Evolutionary conservation across 805 yeast species (phyloP).

Genomic region (Kodamaea leandrae): DNA sequence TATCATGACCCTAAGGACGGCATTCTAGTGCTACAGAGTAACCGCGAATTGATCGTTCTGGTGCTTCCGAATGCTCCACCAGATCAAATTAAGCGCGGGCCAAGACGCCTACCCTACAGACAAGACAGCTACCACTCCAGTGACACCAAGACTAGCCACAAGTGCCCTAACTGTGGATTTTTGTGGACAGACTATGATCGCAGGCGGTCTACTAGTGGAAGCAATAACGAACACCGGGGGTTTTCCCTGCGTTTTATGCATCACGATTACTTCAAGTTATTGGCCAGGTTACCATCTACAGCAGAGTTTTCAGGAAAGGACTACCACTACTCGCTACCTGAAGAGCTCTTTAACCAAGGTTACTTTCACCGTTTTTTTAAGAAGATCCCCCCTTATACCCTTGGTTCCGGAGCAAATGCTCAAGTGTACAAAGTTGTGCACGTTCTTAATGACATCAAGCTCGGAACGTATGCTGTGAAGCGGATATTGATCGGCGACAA

Average conservation of each 20-base stretch:
- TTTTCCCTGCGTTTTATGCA: constrained; percentile 27
- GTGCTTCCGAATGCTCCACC: constrained; percentile 15
- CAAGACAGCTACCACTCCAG: background rate
- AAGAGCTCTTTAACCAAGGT: constrained; percentile 72
- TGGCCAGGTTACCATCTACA: constrained; percentile 21
- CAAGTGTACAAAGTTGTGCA: constrained; percentile 84
- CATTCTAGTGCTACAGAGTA: constrained; percentile 34
- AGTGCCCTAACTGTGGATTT: constrained; percentile 35
- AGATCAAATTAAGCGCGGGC: background rate
- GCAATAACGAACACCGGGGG: background rate
- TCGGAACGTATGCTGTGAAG: constrained; percentile 83
- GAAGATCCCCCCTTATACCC: constrained; percentile 45
- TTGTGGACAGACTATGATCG: constrained; percentile 19
- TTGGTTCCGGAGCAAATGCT: constrained; percentile 86
- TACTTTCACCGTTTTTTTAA: constrained; percentile 73
- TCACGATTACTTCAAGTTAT: constrained; percentile 35
- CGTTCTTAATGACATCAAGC: constrained; percentile 60
- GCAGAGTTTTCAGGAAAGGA: background rate
- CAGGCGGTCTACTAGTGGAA: background rate
- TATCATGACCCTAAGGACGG: constrained; percentile 37
- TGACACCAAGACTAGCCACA: constrained; percentile 1
- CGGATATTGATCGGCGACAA: constrained; percentile 82
- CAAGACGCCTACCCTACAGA: background rate
- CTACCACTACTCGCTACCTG: constrained; percentile 35
- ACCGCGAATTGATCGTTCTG: constrained; percentile 29